Evolutionary conservation across 192 early-diverging fungal genomes (phyloP), one percentile per base, ranked within the genome.

Genomic region (Linderina pennispora): DNA sequence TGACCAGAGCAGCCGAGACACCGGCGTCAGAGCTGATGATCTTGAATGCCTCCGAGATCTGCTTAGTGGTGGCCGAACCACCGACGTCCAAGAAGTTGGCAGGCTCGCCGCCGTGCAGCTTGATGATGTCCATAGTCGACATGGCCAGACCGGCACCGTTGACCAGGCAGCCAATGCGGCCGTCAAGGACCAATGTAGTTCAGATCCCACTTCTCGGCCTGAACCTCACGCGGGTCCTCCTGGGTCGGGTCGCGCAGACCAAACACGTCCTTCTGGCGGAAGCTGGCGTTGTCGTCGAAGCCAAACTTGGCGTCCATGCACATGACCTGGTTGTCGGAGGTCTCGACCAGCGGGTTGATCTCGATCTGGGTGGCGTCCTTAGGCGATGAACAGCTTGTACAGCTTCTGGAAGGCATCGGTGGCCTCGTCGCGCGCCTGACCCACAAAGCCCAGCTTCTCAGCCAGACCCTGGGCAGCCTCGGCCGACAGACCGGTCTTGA

Each of bases 81-180:
- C 96, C 96, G 53, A 99, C 96, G 70, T 99, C 94, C 46, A 99
- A 82, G 77, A 99, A 99, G 82, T 99, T 99, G 62, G 94, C 96
- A 8, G 96, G 96, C 52, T 91, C 88, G 28, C 96, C 96, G 45
- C 94, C 96, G 77, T 99, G 84, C 41, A 99, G 80, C 80, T 99
- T 96, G 74, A 99, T 97, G 59, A 99, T 99, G 72, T 99, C 96
- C 94, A 97, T 99, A 43, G 96, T 99, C 40, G 96, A 87, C 96
- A 97, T 99, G 65, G 94, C 96, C 31, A 99, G 81, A 57, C 96
- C 96, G 35, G 96, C 94, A 53, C 96, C 96, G 77, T 99, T 99
- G 46, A 97, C 87, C 18, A 99, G 80, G 69, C 96, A 99, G 50
- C 94, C 96, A 63, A 99, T 97, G 63, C 77, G 89, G 54, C 96